Evolutionary conservation across 2,329 filamentous ascomycete genomes (phyloP).

Genomic region (Davidsoniella neocaledoniae): DNA sequence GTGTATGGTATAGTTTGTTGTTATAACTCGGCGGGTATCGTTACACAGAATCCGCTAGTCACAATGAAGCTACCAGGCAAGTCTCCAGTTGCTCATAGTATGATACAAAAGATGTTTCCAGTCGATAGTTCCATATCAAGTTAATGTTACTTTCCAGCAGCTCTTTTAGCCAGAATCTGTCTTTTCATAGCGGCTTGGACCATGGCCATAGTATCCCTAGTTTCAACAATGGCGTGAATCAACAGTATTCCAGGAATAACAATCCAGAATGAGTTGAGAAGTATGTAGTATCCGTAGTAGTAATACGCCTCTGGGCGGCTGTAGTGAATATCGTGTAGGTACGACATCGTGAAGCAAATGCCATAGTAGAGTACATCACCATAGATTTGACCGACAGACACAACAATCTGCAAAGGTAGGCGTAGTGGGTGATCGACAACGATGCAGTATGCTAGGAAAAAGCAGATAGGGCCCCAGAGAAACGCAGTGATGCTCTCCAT

Average conservation of each 20-base stretch:
- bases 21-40: too few species aligned
- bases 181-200: slow-evolving; percentile 4
- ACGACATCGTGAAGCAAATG: slow-evolving; percentile 28
- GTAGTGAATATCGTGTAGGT: slow-evolving; percentile 24
- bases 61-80: too few species aligned
- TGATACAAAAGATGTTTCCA: too few species aligned
- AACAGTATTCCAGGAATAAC: slow-evolving; percentile 27
- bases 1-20: too few species aligned
- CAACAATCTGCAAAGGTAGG: slow-evolving; percentile 30
- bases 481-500: slow-evolving; percentile 38
- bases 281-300: slow-evolving; percentile 36
- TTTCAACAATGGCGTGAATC: slow-evolving; percentile 17
- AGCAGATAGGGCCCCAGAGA: slow-evolving; percentile 36
- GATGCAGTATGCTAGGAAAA: slow-evolving; percentile 29
- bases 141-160: neutral
- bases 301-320: slow-evolving; percentile 34
- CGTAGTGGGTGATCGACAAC: slow-evolving; percentile 27
- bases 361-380: slow-evolving; percentile 35
- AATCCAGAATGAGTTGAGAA: slow-evolving; percentile 37
- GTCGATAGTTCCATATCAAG: too few species aligned
- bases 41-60: too few species aligned
- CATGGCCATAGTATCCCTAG: slow-evolving; percentile 8
- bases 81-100: too few species aligned
- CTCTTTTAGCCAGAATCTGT: neutral
- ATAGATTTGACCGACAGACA: slow-evolving; percentile 33